Evolutionary conservation across 1,139 yeast species (phyloP), one percentile per base, ranked within the genome.

Genomic region (Debaryomycetaceae sp.): DNA sequence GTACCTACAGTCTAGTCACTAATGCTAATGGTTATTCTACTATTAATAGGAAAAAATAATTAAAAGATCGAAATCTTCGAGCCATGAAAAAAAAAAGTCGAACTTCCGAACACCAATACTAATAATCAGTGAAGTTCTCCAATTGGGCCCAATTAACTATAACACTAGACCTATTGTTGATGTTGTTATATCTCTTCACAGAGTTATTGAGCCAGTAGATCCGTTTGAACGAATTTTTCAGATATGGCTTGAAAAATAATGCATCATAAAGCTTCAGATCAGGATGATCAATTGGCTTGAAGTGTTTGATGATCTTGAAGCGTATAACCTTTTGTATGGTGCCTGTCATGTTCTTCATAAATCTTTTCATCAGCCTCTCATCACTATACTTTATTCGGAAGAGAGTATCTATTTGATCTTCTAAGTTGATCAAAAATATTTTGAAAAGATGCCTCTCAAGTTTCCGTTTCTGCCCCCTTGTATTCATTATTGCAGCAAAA

Each of bases 331-430:
- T 57, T 11, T 56, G 51, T 22, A 69, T 61, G 19, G 59, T 61
- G 32, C 53, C 47, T 16, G 57, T 48, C 15, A 65, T 37, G 18
- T 50, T 50, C 34, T 54, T 56, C 52, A 61, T 57, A 45, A 65
- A 68, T 29, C 49, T 46, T 26, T 49, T 50, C 46, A 57, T 56
- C 18, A 56, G 56, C 31, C 51, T 49, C 38, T 62, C 59, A 30
- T 59, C 58, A 30, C 55, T 52, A 46, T 70, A 68, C 46, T 69
- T 71, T 47, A 70, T 58, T 26, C 70, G 50, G 39, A 56, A 54
- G 37, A 71, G 58, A 1, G 65, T 62, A 33, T 70, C 74, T 17
- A 70, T 56, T 44, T 67, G 70, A 31, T 67, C 73, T 30, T 62
- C 68, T 38, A 70, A 47, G 48, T 72, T 72, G 37, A 68, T 59